Evolutionary conservation across 2,329 filamentous ascomycete genomes (phyloP).

Genomic region (Ceratocystis smalleyi): DNA sequence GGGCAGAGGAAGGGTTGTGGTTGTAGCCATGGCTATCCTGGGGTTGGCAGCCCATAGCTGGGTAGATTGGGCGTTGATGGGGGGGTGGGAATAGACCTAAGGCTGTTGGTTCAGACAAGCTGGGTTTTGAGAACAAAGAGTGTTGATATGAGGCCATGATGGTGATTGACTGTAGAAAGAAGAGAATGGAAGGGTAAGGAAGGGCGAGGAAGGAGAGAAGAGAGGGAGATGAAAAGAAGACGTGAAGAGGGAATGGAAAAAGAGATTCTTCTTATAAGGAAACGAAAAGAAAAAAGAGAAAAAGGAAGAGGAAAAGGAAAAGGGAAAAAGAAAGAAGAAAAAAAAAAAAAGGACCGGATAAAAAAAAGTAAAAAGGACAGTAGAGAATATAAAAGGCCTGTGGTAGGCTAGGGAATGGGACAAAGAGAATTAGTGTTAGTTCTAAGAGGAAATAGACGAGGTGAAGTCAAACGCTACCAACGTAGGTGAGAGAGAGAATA

Average conservation of each 20-base stretch:
- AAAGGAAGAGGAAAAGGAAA: not conserved
- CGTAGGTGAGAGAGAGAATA: too few relatives aligned
- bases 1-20: not conserved
- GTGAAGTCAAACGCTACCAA: not conserved
- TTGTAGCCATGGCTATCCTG: too few relatives aligned
- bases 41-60: too few relatives aligned
- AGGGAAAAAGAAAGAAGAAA: not conserved
- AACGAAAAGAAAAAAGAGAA: not conserved
- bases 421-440: not conserved
- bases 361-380: not conserved
- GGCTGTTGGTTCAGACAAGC: not conserved
- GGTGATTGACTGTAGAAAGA: not conserved
- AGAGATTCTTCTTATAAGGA: not conserved
- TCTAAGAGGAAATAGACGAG: not conserved
- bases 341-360: not conserved
- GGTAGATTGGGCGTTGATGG: too few relatives aligned
- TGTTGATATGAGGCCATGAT: not conserved
- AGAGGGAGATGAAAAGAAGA: not conserved
- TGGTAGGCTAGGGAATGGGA: not conserved
- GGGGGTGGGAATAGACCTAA: too few relatives aligned
- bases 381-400: not conserved
- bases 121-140: not conserved
- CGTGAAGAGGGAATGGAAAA: too few relatives aligned
- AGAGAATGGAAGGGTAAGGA: not conserved
- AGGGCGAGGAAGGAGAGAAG: not conserved